Conservation (phyloP, 2,329 filamentous ascomycete species). For the Sclerotinia subarctica region DNA sequence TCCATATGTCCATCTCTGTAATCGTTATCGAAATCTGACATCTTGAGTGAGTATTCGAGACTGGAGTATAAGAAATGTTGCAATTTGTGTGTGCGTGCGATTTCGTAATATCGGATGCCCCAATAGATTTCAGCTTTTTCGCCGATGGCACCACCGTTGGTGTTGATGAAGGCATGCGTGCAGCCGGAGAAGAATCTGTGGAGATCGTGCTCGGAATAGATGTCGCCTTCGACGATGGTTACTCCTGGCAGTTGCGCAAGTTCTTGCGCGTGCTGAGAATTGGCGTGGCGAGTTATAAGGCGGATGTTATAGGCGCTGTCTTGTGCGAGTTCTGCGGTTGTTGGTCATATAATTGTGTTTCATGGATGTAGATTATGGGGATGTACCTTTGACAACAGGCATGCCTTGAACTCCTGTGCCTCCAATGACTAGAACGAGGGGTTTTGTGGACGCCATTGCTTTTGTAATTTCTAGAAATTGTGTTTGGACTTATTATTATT, state of each 20-base stretch:
- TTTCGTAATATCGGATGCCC: conserved; percentile 40
- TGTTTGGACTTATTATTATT: background rate
- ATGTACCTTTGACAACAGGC: conserved; percentile 39
- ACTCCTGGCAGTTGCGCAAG: conserved; percentile 41
- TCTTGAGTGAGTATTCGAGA: conserved; percentile 42
- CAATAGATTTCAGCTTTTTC: conserved; percentile 40
- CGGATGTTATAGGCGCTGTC: conserved; percentile 31
- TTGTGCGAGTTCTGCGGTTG: conserved; percentile 11
- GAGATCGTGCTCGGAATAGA: conserved; percentile 39
- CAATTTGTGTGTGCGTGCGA: conserved; percentile 32
- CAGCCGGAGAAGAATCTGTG: conserved; percentile 39
- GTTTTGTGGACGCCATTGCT: conserved; percentile 33
- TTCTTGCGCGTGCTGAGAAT: conserved; percentile 37
- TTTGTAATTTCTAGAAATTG: background rate
- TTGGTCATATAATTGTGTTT: conserved; percentile 1
- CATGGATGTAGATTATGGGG: conserved; percentile 27
- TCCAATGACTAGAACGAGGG: conserved; percentile 52
- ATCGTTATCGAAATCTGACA: conserved; percentile 40
- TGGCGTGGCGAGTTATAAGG: conserved; percentile 42
- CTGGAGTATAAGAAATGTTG: conserved; percentile 40
- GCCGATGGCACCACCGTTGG: conserved; percentile 42
- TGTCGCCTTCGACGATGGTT: conserved; percentile 41
- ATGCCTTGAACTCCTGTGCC: conserved; percentile 43
- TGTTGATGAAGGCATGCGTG: conserved; percentile 43
- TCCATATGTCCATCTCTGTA: conserved; percentile 43